A percentile compares a stretch with the other conserved stretches of the same genome.
phyloP scores from a whole-genome alignment of 306 rosid species.

The Calophaca sinica region DNA sequence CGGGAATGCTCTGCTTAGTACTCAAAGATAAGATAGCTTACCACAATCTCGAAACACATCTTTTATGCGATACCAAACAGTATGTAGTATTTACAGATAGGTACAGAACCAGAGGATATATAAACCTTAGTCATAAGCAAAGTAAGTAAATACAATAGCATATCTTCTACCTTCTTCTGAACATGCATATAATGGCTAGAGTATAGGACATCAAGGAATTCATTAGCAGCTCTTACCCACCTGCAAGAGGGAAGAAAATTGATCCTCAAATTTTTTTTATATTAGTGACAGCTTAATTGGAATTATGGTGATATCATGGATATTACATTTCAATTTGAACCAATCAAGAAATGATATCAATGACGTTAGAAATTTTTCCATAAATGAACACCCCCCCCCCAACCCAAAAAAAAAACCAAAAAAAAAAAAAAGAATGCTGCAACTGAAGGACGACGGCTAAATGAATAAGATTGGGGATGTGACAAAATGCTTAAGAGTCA shows the following conservation, averaged over 20 bases:
- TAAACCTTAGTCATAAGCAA: slow-evolving; percentile 18
- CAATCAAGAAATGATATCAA: slow-evolving; percentile 18
- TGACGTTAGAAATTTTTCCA: too few species aligned
- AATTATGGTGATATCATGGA: slow-evolving; percentile 10
- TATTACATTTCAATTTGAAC: slow-evolving; percentile 23
- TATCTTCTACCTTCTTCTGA: slow-evolving; percentile 66
- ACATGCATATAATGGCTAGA: slow-evolving; percentile 70
- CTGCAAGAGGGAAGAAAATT: slow-evolving; percentile 55
- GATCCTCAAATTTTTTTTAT: background rate
- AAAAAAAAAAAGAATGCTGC: too few species aligned
- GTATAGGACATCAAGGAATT: slow-evolving; percentile 70
- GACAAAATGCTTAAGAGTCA: slow-evolving; percentile 36
- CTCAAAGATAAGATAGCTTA: slow-evolving; percentile 4
- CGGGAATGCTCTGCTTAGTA: slow-evolving; percentile 32
- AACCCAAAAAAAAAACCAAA: too few species aligned
- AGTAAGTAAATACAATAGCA: slow-evolving; percentile 29
- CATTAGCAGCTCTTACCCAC: slow-evolving; percentile 88
- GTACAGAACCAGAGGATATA: slow-evolving; percentile 21
- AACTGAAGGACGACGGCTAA: too few species aligned
- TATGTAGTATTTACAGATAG: background rate
- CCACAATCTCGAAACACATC: slow-evolving; percentile 12
- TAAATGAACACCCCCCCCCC: too few species aligned
- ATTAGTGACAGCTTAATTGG: slow-evolving; percentile 2
- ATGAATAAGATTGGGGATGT: background rate
- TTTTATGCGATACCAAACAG: slow-evolving; percentile 18